Base-by-base conservation (phyloP, 257 asterid genomes). In the Haberlea rhodopensis region DNA sequence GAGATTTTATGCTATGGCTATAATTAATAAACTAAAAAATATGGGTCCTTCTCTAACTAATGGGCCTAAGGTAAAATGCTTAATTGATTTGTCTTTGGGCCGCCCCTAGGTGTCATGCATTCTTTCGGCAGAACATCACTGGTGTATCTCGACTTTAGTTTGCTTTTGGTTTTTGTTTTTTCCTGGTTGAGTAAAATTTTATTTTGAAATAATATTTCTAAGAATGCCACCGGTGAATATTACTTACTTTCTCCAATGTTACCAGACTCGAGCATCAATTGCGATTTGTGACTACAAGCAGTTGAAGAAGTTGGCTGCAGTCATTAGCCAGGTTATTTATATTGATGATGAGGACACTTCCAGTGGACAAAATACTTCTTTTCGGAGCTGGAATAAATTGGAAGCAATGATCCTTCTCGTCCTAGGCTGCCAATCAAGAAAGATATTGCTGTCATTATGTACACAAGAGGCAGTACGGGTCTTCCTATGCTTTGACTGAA, bases 391-490 rank as follows among this genome's bases (percentile, higher is more conserved):
- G 96, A 90, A 73, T 75, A 82, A 59, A 84, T 86, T 79, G 97
- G 97, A 68, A 81, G 67, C 63, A 62, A 53, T 77, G 76, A 66
- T 71, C 80, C 89, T 66, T 76, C 78, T 75, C 77, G 56, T 24
- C 78, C 97, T 57, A 82, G 74, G 32, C 62, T 80, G 67, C 97
- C 97, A n/a, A 75, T 69, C 70, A 90, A 87, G 78, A 81, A 82
- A 71, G 97, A 90, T 73, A 76, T 79, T 75, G 97, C 96, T 69
- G 94, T 90, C 69, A 80, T 90, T 67, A 90, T 90, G 97, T 90
- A 84, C 80, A 87, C 97, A n/a, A 90, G 96, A 81, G 97, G 97
- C 72, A 90, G 97, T 69, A 87, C 97, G 53, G 95, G 96, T 80
- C 76, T 85, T 60, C 97, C 97, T 59, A 90, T 87, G 97, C 96